Evolutionary conservation across 805 yeast genomes (phyloP).

Genomic region (Candida succiphila): DNA sequence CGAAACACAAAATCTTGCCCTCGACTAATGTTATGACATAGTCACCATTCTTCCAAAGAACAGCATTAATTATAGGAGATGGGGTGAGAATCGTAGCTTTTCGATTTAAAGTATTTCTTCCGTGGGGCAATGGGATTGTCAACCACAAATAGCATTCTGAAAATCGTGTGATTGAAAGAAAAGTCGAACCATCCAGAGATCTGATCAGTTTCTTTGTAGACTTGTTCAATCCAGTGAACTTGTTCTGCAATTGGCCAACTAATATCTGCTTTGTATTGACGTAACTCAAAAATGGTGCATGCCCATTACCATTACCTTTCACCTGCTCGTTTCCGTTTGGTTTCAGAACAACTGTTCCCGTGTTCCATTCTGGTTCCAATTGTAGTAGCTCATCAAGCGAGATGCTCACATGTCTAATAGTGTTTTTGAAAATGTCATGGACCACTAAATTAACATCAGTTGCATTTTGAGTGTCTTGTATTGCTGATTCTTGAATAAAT

Average conservation of each 20-base stretch:
- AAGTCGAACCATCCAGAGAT: slow-evolving; percentile 54
- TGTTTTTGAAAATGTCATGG: slow-evolving; percentile 31
- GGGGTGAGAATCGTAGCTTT: slow-evolving; percentile 30
- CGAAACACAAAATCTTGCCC: slow-evolving; percentile 48
- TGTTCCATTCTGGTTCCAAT: slow-evolving; percentile 9
- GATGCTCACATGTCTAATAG: slow-evolving; percentile 25
- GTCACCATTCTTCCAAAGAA: slow-evolving; percentile 37
- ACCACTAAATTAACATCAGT: slow-evolving; percentile 28
- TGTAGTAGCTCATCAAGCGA: slow-evolving; percentile 19
- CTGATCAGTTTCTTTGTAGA: slow-evolving; percentile 60
- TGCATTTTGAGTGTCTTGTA: slow-evolving; percentile 4
- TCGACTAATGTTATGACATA: slow-evolving; percentile 34
- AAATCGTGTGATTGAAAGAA: slow-evolving; percentile 52
- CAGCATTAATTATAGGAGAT: slow-evolving; percentile 36
- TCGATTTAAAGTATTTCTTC: slow-evolving; percentile 22
- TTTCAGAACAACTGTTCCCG: background rate
- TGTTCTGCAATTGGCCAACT: slow-evolving; percentile 33
- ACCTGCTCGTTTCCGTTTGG: background rate
- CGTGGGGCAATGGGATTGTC: slow-evolving; percentile 23
- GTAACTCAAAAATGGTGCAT: background rate
- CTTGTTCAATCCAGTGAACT: slow-evolving; percentile 80
- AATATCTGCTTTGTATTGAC: background rate
- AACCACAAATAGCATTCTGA: slow-evolving; percentile 56
- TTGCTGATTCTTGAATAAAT: slow-evolving; percentile 14
- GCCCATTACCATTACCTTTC: too few species aligned